phyloP scores from a whole-genome alignment of 352 stramenopile genomes.

The Pythium scleroteichum region DNA sequence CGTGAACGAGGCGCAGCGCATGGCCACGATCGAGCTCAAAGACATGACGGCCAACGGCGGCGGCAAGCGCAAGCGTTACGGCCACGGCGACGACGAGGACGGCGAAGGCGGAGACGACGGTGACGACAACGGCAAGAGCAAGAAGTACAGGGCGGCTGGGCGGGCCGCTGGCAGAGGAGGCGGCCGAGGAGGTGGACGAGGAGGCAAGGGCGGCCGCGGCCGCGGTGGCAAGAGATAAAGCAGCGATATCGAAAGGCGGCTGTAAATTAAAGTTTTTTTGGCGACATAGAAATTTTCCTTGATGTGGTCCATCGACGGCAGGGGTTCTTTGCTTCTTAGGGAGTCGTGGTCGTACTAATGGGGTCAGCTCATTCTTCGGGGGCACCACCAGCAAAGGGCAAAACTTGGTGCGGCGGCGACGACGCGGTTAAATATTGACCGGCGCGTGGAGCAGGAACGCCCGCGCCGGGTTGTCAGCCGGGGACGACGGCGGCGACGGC shows the following conservation, averaged over 20 bases:
- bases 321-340: too few species aligned
- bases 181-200: conserved; percentile 11
- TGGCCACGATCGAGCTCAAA: conserved; percentile 91
- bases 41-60: conserved; percentile 67
- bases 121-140: conserved; percentile 36
- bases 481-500: conserved; percentile 25
- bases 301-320: too few species aligned
- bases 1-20: conserved; percentile 96
- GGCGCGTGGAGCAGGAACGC: background rate
- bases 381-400: too few species aligned
- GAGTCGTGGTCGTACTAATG: too few species aligned
- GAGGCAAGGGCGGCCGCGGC: conserved; percentile 26
- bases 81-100: conserved; percentile 54
- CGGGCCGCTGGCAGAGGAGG: conserved; percentile 40
- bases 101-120: conserved; percentile 36
- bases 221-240: conserved; percentile 20
- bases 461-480: background rate
- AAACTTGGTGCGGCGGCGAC: too few species aligned
- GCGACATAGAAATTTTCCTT: too few species aligned
- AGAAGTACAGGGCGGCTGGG: conserved; percentile 81
- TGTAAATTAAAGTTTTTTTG: conserved; percentile 24
- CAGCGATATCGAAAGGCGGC: background rate
- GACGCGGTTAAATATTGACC: conserved; percentile 2
- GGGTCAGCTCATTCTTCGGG: too few species aligned
- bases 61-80: conserved; percentile 61